Evolutionary conservation across 192 early-diverging fungal genomes (phyloP), one percentile per base, ranked within the genome.

Genomic region (Dissophora ornata): DNA sequence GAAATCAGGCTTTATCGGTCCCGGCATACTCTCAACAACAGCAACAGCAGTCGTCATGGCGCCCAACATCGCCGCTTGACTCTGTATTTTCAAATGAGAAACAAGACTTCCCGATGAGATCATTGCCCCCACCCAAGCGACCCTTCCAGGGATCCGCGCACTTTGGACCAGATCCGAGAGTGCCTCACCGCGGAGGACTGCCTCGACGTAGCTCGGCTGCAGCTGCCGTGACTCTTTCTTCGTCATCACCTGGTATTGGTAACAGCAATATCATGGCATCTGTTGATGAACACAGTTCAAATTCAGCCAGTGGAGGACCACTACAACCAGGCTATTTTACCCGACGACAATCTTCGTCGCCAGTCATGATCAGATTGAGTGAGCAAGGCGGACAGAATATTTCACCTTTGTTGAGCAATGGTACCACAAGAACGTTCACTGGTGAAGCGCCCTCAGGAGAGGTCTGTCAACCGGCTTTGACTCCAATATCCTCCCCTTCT

Each of bases 341-440:
- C 0, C 22, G 71, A n/a, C 33, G 71, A 16, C 56, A 67, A 16
- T 77, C 73, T 1, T 67, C 73, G 2, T 77, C 73, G 4, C 73
- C 73, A n/a, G 73, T 77, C 3, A 16, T 77, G 25, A 77, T 67
- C 36, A 49, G 73, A 41, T 53, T 77, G 42, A 67, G 46, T 21
- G 73, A 61, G 8, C 73, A 77, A 1, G 73, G 64, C 11, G 73
- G 57, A 2, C 73, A 77, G 46, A 52, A 77, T 30, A 77, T 67
- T 18, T 67, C 65, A 2, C 65, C 73, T 2, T 25, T 67, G 10
- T 41, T 77, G 25, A 51, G 24, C 10, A 57, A 9, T 33, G 58
- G 41, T 11, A 19, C 45, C 2, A 41, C 52, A 13, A 55, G 40
- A 25, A 67, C 62, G 11, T 77, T 77, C 34, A n/a, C 45, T 19